These are phyloP conservation scores for Mimosa pudica DNA, from an alignment of 306 rosid genomes.

Conservation along the genomic window DNA sequence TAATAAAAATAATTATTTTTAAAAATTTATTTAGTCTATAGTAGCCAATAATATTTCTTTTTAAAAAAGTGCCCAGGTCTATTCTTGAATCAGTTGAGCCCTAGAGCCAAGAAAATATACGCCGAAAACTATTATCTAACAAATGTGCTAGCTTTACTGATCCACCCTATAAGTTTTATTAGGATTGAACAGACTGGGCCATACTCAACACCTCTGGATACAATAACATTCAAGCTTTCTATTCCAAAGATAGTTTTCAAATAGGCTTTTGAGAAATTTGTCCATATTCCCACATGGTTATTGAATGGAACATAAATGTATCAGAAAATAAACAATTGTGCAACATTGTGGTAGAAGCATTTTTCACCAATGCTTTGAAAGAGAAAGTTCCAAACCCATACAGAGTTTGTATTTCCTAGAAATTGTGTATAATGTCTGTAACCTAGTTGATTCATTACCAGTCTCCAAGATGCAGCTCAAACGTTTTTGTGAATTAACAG, in stretches of 20 bases:
- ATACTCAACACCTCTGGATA: not conserved
- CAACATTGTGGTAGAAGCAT: slow-evolving; percentile 18
- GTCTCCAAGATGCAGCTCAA: slow-evolving; percentile 34
- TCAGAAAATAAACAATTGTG: slow-evolving; percentile 5
- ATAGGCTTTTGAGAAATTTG: not conserved
- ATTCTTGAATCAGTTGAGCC: not conserved
- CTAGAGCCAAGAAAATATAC: not conserved
- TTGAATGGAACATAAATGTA: not conserved
- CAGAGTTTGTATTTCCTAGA: slow-evolving; percentile 9
- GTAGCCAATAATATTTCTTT: not conserved
- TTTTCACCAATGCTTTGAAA: not conserved
- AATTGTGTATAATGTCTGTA: slow-evolving; percentile 17
- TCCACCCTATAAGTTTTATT: not conserved
- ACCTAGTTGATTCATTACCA: slow-evolving; percentile 9
- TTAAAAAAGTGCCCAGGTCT: not conserved
- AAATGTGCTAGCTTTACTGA: not conserved
- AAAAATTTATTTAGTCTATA: not conserved
- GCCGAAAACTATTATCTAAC: not conserved
- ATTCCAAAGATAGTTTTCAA: not conserved
- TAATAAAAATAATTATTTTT: not conserved
- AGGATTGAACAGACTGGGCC: not conserved
- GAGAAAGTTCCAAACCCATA: not conserved
- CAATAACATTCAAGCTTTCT: not conserved
- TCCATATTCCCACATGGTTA: not conserved
- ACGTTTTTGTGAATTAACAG: slow-evolving; percentile 46